Base-by-base conservation (phyloP, 495 filamentous ascomycete genomes). In the Lasiosphaeria miniovina region DNA sequence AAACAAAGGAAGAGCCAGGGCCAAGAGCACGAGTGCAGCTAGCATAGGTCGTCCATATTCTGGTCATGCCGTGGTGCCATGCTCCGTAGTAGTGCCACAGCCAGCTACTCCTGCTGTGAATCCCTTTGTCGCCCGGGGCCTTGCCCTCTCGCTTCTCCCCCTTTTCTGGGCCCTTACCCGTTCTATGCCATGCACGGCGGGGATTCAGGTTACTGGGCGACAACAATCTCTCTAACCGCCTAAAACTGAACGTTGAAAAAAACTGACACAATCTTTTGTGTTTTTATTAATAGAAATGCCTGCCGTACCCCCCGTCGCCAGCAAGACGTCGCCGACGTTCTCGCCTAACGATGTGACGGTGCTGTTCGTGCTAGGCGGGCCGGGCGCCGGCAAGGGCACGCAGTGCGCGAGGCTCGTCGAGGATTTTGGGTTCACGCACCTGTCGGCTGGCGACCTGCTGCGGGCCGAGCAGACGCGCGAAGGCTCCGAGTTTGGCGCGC, bases 361-460 rank as follows among this genome's bases (percentile, higher is more conserved):
- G 62, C 80, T 98, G 75, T 91, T 90, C 79, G 88, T 91, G 14
- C 88, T 91, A 55, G 88, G 88, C 72, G 88, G 88, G 7, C 88
- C 88, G 5, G 88, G 88, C 63, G 86, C 88, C 36, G 88, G 88
- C 61, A 91, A 91, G 70, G 88, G 88, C 63, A 91, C 88, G 36
- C 94, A 98, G 72, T 98, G 93, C 78, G 83, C 86, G 48, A 88
- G 90, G 57, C 85, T 98, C 14, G 93, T 96, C 35, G 76, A 80
- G n/a, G 88, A 93, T 75, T 96, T 93, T 77, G 86, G 85, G 69
- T 98, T 98, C 84, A 85, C 82, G 36, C 94, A 98, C 79, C 86
- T 98, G 8, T 90, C 86, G 10, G 94, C 94, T 9, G 94, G 95
- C 53, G 94, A 98, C 76, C 82, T 98, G 17, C 85, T 98, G 38